Evolutionary conservation across 2,329 filamentous ascomycete species (phyloP), one percentile per base, ranked within the genome.

Genomic region (Paraconiothyrium brasiliense): DNA sequence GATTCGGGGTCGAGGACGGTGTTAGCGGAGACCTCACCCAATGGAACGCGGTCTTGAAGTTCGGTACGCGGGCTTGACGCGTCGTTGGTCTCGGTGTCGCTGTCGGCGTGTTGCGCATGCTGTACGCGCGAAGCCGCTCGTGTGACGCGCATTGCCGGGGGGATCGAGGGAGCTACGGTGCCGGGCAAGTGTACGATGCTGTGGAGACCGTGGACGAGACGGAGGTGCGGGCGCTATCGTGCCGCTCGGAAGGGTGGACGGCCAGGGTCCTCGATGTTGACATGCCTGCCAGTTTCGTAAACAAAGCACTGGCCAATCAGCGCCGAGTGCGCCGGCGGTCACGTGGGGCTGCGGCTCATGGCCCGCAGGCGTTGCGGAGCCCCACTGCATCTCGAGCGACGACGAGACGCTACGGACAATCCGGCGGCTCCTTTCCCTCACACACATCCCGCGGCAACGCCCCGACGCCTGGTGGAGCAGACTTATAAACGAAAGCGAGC

Each of bases 21-120:
- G 60, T 76, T 82, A 16, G 73, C 70, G 24, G 78, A 76, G n/a
- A 83, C 76, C 46, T 82, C 78, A 57, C 76, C 75, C 50, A 83
- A 68, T 27, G 78, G 75, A 54, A 70, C 67, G 68, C 80, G 79
- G 52, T 78, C 73, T 8, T 64, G 63, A 52, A 59, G 57, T 27
- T 71, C 67, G 37, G 58, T 44, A 57, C 56, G 67, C 30, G 60
- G 64, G 30, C 57, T 65, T 41, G 71, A 67, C 61, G 76, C 67
- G 54, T 78, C 78, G 56, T 71, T 62, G 9, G 76, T 30, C 27
- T 30, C 27, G 6, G 6, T 72, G 58, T 80, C 76, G 61, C 78
- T 75, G 43, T 73, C 70, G 69, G 76, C 71, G 57, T 79, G 69
- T 54, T 80, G 78, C 60, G 77, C 64, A 41, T 71, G 62, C 59